Evolutionary conservation across 2,329 filamentous ascomycete genomes (phyloP).

Genomic region (Juglanconis sp.): DNA sequence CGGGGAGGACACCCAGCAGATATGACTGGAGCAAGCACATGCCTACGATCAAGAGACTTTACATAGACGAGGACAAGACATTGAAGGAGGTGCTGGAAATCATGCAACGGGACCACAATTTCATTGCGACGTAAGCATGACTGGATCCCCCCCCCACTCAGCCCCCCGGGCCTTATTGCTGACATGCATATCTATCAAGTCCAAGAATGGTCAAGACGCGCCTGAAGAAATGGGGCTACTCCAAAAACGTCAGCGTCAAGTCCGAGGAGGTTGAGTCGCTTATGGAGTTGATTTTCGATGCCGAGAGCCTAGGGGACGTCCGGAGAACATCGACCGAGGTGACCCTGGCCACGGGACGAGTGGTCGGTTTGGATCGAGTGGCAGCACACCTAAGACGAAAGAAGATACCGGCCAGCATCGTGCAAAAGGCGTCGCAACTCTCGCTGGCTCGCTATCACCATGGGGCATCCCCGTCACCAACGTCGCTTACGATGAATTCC

Average conservation of each 20-base stretch:
- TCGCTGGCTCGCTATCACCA: not conserved
- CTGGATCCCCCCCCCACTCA: not conserved
- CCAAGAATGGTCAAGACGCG: slow-evolving; percentile 18
- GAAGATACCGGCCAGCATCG: slow-evolving; percentile 8
- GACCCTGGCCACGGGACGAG: slow-evolving; percentile 13
- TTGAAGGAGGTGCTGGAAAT: slow-evolving; percentile 21
- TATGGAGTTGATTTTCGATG: slow-evolving; percentile 15
- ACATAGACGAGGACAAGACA: slow-evolving; percentile 21
- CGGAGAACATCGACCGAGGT: slow-evolving; percentile 12
- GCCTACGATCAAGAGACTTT: slow-evolving; percentile 20
- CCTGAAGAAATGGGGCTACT: slow-evolving; percentile 20
- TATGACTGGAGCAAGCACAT: slow-evolving; percentile 20
- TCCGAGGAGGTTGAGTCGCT: slow-evolving; percentile 16
- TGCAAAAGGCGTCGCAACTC: not conserved
- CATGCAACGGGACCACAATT: slow-evolving; percentile 21
- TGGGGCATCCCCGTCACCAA: slow-evolving; percentile 8
- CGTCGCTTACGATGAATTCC: slow-evolving; percentile 3
- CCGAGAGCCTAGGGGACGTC: slow-evolving; percentile 14
- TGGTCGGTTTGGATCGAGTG: slow-evolving; percentile 15
- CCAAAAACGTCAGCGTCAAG: slow-evolving; percentile 19
- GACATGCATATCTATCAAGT: slow-evolving; percentile 3
- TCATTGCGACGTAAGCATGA: slow-evolving; percentile 21
- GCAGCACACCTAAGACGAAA: slow-evolving; percentile 18
- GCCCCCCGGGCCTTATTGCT: not conserved
- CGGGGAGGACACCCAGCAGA: slow-evolving; percentile 17